Evolutionary conservation across 148 eudicot genomes (phyloP), one percentile per base, ranked within the genome.

Genomic region (Diospyros kaki): DNA sequence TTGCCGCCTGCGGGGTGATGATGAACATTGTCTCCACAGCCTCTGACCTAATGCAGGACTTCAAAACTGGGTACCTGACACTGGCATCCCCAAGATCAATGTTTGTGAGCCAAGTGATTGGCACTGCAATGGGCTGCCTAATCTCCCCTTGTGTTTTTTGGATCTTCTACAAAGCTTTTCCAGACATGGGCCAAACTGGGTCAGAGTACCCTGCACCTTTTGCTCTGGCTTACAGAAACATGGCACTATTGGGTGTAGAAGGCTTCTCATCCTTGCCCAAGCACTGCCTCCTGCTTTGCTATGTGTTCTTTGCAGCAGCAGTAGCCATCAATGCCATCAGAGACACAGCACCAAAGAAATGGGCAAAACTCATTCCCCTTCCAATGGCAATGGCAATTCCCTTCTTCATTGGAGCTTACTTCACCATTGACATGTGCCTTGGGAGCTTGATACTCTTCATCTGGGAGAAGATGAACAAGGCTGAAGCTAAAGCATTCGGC

Each of bases 321-420:
- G 8, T 79, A 3, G 53, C 39, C 2, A 69, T 79, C 54, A 79
- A 82, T 9, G 64, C 52, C 5, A 14, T 79, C 14, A 9, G 82
- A 82, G 39, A 79, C 75, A n/a, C 76, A 73, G 63, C 66, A 18
- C 48, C 63, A 46, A 68, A 64, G 79, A 10, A 42, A 79, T 9
- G 58, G 85, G 75, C 28, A 28, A 28, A 28, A 28, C 79, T 79
- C 40, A 44, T 82, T 8, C 85, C 85, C 3, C 79, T 71, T 63
- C 85, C 85, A 6, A 82, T 82, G 85, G 75, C 80, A 68, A 83
- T 79, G 85, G 85, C 85, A 0, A 83, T 83, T 10, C 85, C 85
- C 1, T 83, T 83, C 64, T 83, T 79, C 64, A 68, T 83, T 1
- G 85, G 85, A 4, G 78, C 62, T 8, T 83, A 79, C 40, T 83